A percentile compares a stretch with the other conserved stretches of the same genome.
Evolutionary conservation across 495 filamentous ascomycete species (phyloP).

Genomic region (Trichoderma asperelloides): DNA sequence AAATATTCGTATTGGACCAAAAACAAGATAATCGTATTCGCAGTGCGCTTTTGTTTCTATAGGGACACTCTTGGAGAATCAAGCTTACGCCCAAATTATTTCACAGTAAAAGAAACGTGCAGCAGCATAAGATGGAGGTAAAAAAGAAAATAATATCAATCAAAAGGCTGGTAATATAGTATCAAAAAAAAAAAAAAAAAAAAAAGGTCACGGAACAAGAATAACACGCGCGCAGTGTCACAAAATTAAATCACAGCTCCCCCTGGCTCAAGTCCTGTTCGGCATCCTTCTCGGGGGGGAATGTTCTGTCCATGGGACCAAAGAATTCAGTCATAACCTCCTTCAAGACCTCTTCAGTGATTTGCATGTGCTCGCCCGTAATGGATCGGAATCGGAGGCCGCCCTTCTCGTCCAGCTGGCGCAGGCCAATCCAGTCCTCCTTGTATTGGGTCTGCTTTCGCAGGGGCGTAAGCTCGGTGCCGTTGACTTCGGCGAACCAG

Average conservation of each 20-base stretch:
- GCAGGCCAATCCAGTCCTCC: constrained; percentile 93
- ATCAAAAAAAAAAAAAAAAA: neutral
- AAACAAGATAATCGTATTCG: neutral
- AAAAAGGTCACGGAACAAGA: neutral
- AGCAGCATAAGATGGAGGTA: too few relatives aligned
- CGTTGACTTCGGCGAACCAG: constrained; percentile 86
- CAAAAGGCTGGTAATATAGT: neutral
- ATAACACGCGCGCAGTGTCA: neutral
- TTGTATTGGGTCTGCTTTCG: constrained; percentile 66
- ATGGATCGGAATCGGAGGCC: constrained; percentile 63
- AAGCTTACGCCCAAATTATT: neutral
- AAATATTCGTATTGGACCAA: neutral
- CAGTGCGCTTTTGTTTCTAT: neutral
- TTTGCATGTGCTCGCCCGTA: constrained; percentile 75
- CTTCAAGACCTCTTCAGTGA: constrained; percentile 57
- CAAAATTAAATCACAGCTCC: neutral
- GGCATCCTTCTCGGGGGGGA: constrained; percentile 7
- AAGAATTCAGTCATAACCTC: constrained; percentile 68
- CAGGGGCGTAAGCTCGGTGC: constrained; percentile 56
- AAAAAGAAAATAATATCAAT: neutral
- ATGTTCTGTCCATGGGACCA: constrained; percentile 36
- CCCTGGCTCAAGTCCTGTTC: neutral
- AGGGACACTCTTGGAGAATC: too few relatives aligned
- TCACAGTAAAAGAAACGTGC: too few relatives aligned
- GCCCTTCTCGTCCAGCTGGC: constrained; percentile 67